Evolutionary conservation across 805 yeast genomes (phyloP), one percentile per base, ranked within the genome.

Genomic region (Lachancea kluyveri): DNA sequence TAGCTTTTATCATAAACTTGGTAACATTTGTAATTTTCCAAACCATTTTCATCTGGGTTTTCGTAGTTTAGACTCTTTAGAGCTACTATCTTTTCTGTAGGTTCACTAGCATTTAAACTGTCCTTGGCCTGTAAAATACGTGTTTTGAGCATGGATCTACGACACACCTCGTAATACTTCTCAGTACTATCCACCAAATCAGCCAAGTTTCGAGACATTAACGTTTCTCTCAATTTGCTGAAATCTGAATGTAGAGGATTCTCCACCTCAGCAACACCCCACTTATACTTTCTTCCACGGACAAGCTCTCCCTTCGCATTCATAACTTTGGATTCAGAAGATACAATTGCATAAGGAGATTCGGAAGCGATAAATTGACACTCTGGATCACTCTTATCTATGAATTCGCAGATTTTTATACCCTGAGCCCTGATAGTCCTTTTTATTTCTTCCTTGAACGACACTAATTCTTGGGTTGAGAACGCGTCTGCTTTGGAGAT

Each of bases 241-340:
- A 86, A 86, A 53, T 90, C 96, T 58, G 94, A 84, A 55, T 81
- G 87, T 6, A 62, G 56, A 12, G 70, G 71, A 53, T 85, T 79
- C 49, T 83, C 95, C 24, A 84, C 81, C 50, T 87, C 95, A 9
- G 84, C 83, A 14, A 72, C 57, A 1, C 96, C 96, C 96, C 96
- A 88, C 11, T 64, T 68, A 60, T 86, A 88, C 49, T 70, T 68
- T 48, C 95, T 70, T 11, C 92, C 95, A 41, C 81, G 67, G 17
- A 82, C 82, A 3, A 58, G 39, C 19, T 67, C 58, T 7, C 77
- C 77, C 7, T 60, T 60, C 3, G 57, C 45, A 30, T 67, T 67
- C 28, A 50, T 44, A 19, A 67, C 69, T 32, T 57, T 59, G 8
- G 68, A 66, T 40, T 68, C 77, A 2, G 94, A 74, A 13, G 87